Conservation (phyloP, 257 asterid species). For the Solanum arcanum region DNA sequence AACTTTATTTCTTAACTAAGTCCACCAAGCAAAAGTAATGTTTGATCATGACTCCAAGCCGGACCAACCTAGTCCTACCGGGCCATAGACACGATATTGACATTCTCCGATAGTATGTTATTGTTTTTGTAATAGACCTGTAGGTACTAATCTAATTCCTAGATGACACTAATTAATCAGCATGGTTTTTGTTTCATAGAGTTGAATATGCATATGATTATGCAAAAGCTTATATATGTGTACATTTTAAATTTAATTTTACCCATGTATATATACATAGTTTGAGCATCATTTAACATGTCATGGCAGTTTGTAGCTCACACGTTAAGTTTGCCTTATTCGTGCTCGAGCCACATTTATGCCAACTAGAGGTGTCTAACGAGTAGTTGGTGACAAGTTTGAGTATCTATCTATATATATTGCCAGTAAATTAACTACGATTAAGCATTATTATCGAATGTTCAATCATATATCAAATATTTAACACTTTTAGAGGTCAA, state of each 20-base stretch:
- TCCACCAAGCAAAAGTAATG: background rate
- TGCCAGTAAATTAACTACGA: background rate
- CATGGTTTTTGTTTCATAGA: background rate
- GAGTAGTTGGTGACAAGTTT: background rate
- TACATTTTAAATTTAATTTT: background rate
- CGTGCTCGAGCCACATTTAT: background rate
- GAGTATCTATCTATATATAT: background rate
- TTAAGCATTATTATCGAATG: background rate
- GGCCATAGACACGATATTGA: background rate
- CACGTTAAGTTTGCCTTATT: background rate
- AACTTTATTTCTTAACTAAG: too few relatives aligned
- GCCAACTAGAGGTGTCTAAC: background rate
- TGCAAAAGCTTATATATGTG: background rate
- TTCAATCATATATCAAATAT: background rate
- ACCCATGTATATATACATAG: background rate
- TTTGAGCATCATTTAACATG: background rate
- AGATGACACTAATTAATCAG: background rate
- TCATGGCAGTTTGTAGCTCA: background rate
- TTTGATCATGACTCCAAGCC: background rate
- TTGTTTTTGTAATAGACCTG: background rate
- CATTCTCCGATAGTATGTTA: background rate
- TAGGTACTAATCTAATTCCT: background rate
- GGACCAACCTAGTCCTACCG: background rate
- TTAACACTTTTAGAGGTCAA: background rate
- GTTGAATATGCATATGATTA: background rate